Evolutionary conservation across 1,139 yeast species (phyloP), one percentile per base, ranked within the genome.

Genomic region (Pichia sp.): DNA sequence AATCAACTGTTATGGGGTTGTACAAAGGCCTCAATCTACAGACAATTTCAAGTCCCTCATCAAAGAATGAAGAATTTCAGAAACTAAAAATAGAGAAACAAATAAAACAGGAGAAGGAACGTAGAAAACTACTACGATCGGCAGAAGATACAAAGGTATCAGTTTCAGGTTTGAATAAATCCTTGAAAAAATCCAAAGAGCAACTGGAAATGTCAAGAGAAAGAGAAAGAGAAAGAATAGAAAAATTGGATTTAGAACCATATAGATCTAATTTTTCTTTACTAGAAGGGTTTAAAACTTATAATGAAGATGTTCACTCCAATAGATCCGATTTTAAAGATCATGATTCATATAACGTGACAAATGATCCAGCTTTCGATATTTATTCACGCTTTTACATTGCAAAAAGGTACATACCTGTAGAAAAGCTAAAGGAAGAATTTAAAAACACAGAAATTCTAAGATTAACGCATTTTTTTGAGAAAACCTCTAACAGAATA

Each of bases 401-500:
- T 1, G 56, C 65, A 20, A 70, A 72, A 49, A 64, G 89, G 46
- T 83, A 79, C 56, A 55, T 80, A 5, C 63, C 71, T 0, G 50
- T 60, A 11, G 62, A 58, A 0, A 62, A 62, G 1, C 51, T 82
- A 4, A 58, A 62, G 3, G 48, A 55, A 6, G 56, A 72, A 4
- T 57, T 82, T 15, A 56, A 64, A 8, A 73, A 73, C 11, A 73
- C 78, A 48, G 80, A 80, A 55, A 61, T 81, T 1, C 64, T 84
- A 41, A 68, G 82, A 40, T 59, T 82, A 7, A 74, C 74, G n/a
- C 79, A 79, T 51, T 64, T 83, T 12, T 72, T 77, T 4, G 80
- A 81, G 52, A 80, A 87, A 1, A 57, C 65, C 38, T 83, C 92
- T 6, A 95, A 96, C 1, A 69, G 76, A 27, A 89, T 76, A 59